phyloP scores from a whole-genome alignment of 495 filamentous ascomycete genomes.

The Amorphotheca resinae region DNA sequence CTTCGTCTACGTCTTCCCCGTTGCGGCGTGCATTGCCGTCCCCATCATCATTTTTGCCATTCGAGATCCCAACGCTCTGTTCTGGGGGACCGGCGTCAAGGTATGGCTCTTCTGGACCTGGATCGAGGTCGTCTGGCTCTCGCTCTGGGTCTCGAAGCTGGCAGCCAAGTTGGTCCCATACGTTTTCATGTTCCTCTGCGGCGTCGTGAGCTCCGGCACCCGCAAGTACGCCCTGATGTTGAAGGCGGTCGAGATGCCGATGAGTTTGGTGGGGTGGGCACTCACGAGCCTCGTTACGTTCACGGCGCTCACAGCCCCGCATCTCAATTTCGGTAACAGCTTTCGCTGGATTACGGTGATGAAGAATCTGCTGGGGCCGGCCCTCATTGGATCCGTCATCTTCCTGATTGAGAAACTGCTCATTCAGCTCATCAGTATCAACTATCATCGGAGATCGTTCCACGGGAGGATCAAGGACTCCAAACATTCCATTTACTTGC shows the following conservation, averaged over 20 bases:
- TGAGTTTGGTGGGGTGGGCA: conserved; percentile 82
- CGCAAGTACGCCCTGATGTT: conserved; percentile 85
- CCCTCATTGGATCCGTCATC: conserved; percentile 65
- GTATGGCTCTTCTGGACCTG: conserved; percentile 76
- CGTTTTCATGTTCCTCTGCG: conserved; percentile 76
- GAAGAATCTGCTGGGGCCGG: conserved; percentile 59
- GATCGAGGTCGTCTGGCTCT: conserved; percentile 85
- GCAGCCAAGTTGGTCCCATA: conserved; percentile 64
- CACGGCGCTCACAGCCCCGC: conserved; percentile 42
- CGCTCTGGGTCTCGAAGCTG: conserved; percentile 79
- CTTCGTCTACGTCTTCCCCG: conserved; percentile 72
- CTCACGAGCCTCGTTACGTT: conserved; percentile 72
- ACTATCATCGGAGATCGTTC: conserved; percentile 92
- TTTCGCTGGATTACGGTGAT: conserved; percentile 37
- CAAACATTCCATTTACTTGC: conserved; percentile 68
- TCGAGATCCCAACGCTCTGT: conserved; percentile 32
- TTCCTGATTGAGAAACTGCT: conserved; percentile 70
- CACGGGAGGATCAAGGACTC: conserved; percentile 74
- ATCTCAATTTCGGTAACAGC: conserved; percentile 2
- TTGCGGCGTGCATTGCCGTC: conserved; percentile 61
- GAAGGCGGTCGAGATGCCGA: conserved; percentile 63
- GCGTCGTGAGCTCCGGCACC: conserved; percentile 82
- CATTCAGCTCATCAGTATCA: conserved; percentile 86
- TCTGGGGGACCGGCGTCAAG: conserved; percentile 44
- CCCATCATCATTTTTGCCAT: conserved; percentile 52